phyloP scores from a whole-genome alignment of 768 basidiomycete species.

The Naematelia aurantialba region DNA sequence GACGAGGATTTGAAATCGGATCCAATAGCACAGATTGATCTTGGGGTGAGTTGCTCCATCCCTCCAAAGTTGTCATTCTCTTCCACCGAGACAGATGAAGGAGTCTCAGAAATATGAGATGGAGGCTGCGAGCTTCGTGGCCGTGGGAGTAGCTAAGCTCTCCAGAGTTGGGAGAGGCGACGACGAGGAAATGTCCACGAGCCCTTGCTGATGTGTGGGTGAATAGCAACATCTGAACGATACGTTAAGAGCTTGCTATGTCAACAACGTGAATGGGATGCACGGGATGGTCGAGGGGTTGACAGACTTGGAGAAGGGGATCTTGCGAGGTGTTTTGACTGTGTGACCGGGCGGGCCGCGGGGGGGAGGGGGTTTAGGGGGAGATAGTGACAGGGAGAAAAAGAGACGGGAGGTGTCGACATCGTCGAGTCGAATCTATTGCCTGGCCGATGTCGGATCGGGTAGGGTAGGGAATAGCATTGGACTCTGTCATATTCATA shows the following conservation, averaged over 20 bases:
- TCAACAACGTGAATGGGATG: constrained; percentile 41
- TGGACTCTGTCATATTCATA: too few species aligned
- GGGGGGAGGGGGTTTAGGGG: not conserved
- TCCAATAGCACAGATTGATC: constrained; percentile 79
- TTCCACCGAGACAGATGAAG: too few species aligned
- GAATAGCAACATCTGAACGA: constrained; percentile 21
- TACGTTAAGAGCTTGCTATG: constrained; percentile 48
- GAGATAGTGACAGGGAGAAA: not conserved
- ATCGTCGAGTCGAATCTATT: too few species aligned
- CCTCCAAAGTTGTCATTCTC: too few species aligned
- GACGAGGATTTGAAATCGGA: constrained; percentile 88
- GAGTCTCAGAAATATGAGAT: not conserved
- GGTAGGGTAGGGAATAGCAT: too few species aligned
- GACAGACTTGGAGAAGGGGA: constrained; percentile 45
- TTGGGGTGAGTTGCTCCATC: constrained; percentile 55
- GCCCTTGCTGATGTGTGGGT: too few species aligned
- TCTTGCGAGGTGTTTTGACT: constrained; percentile 40
- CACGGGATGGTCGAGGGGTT: constrained; percentile 42
- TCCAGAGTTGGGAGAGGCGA: too few species aligned
- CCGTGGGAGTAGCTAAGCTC: too few species aligned
- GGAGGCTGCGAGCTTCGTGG: too few species aligned
- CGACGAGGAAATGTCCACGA: too few species aligned
- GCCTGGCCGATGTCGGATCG: too few species aligned
- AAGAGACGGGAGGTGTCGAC: too few species aligned
- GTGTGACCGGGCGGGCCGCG: constrained; percentile 14